These are phyloP conservation scores for Linum usitatissimum DNA, from an alignment of 345 rosid genomes.

Conservation along the genomic window DNA sequence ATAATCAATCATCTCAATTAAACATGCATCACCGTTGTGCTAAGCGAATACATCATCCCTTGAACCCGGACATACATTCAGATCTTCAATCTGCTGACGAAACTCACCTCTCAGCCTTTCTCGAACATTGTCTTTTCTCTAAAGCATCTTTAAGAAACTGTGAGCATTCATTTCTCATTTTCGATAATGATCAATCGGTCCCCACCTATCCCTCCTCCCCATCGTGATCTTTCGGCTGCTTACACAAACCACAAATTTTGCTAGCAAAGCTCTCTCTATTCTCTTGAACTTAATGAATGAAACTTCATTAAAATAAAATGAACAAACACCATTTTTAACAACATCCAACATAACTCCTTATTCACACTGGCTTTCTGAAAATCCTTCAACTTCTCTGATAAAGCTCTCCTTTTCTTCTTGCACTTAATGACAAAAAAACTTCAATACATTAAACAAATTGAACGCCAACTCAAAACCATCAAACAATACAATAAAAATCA, in stretches of 20 bases:
- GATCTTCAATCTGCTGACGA: conserved; percentile 48
- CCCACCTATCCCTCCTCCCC: conserved; percentile 10
- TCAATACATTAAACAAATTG: conserved; percentile 2
- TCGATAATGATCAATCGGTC: conserved; percentile 12
- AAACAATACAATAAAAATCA: not conserved
- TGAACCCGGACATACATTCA: conserved; percentile 31
- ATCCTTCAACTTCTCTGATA: conserved; percentile 23
- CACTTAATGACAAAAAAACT: not conserved
- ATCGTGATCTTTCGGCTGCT: conserved; percentile 29
- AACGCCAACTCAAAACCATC: not conserved
- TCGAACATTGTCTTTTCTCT: conserved; percentile 37
- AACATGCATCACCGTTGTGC: too few species aligned
- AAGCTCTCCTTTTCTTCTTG: conserved; percentile 14
- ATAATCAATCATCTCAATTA: too few species aligned
- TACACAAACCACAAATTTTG: conserved; percentile 33
- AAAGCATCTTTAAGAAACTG: conserved; percentile 26
- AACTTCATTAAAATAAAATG: conserved; percentile 8
- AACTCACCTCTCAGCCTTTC: conserved; percentile 28
- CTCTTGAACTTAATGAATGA: conserved; percentile 27
- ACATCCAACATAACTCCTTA: too few species aligned
- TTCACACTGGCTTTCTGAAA: too few species aligned
- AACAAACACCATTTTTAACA: not conserved
- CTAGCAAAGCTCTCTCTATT: conserved; percentile 33
- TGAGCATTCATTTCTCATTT: conserved; percentile 39
- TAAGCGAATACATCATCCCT: conserved; percentile 27